A percentile compares a stretch with the other conserved stretches of the same genome.
Evolutionary conservation across 257 asterid genomes (phyloP).

Genomic region (Fraxinus americana): DNA sequence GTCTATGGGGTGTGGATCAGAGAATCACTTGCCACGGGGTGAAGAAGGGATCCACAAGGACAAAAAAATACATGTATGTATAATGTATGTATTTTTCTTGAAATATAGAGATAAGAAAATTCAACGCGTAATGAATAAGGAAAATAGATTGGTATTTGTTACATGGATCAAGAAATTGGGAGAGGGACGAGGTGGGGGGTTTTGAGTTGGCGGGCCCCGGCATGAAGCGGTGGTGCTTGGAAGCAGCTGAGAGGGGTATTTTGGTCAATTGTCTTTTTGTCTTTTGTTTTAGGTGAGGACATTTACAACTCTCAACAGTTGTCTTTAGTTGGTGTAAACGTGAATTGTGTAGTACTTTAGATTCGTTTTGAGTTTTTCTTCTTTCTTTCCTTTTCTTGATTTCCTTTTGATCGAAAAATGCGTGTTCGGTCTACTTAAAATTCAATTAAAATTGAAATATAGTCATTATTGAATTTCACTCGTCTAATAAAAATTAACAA

Average conservation of each 20-base stretch:
- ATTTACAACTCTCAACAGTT: conserved; percentile 5
- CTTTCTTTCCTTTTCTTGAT: too few species aligned
- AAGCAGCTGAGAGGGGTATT: conserved; percentile 20
- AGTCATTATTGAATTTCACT: too few species aligned
- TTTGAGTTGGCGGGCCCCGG: conserved; percentile 28
- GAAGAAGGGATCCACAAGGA: conserved; percentile 51
- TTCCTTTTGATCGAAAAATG: too few species aligned
- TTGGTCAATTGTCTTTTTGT: conserved; percentile 16
- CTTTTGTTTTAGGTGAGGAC: not conserved
- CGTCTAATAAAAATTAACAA: too few species aligned
- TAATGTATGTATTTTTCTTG: not conserved
- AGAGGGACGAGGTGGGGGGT: conserved; percentile 15
- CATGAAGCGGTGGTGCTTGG: conserved; percentile 47
- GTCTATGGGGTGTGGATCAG: conserved; percentile 45
- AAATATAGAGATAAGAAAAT: conserved; percentile 24
- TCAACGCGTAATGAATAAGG: conserved; percentile 54
- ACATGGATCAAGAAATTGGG: conserved; percentile 2
- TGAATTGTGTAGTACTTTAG: too few species aligned
- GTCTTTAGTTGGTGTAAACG: not conserved
- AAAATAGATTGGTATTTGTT: conserved; percentile 31
- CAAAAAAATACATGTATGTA: conserved; percentile 19
- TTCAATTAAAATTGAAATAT: too few species aligned
- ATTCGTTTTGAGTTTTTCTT: too few species aligned
- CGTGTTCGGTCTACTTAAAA: too few species aligned
- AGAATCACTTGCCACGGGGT: conserved; percentile 44